phyloP scores from a whole-genome alignment of 2,329 filamentous ascomycete genomes.

The Pseudohalonectria lignicola region DNA sequence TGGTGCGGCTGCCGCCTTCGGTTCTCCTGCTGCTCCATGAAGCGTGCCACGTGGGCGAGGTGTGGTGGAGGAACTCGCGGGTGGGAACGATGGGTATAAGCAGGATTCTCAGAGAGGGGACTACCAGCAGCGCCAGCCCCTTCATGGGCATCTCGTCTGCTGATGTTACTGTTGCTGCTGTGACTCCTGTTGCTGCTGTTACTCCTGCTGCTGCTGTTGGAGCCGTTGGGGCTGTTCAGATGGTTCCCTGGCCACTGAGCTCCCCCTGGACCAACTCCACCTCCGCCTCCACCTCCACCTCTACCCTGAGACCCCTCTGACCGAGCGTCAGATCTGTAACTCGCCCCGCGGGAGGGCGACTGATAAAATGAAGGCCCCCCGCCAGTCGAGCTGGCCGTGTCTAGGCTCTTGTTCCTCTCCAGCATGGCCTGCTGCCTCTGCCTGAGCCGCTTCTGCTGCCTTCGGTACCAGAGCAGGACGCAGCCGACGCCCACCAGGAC shows the following conservation, averaged over 20 bases:
- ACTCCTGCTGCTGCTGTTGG: not conserved
- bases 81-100: too few relatives aligned
- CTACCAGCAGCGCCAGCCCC: too few relatives aligned
- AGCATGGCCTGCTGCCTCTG: not conserved
- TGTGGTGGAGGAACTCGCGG: too few relatives aligned
- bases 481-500: constrained; percentile 16
- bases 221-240: too few relatives aligned
- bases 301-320: too few relatives aligned
- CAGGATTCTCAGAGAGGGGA: too few relatives aligned
- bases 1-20: not conserved
- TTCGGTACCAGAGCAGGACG: not conserved
- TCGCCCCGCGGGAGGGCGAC: not conserved
- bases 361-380: not conserved
- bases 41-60: not conserved
- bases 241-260: too few relatives aligned
- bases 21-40: not conserved
- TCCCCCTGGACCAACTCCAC: too few relatives aligned
- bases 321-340: not conserved
- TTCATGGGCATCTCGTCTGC: too few relatives aligned
- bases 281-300: too few relatives aligned
- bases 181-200: not conserved
- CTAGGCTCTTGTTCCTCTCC: not conserved
- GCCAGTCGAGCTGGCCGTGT: not conserved
- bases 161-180: not conserved
- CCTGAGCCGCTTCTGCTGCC: not conserved